Evolutionary conservation across 768 basidiomycete genomes (phyloP).

Genomic region (Agaricus blazei): DNA sequence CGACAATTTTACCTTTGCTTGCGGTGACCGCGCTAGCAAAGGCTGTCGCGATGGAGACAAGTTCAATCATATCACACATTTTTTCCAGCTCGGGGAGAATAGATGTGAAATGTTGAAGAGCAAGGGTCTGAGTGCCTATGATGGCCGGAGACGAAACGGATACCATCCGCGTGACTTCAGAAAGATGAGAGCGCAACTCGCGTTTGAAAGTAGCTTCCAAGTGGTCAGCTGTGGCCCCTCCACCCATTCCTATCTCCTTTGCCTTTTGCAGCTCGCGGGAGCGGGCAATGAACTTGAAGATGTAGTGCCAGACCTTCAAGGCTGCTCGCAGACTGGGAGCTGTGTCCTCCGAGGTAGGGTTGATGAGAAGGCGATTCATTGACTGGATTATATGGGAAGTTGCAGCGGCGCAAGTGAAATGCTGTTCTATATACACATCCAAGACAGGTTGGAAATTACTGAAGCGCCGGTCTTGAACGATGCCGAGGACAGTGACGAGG

Average conservation of each 20-base stretch:
- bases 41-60: constrained; percentile 80
- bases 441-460: constrained; percentile 92
- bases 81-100: constrained; percentile 84
- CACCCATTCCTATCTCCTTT: constrained; percentile 73
- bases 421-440: constrained; percentile 88
- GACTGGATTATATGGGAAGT: constrained; percentile 83
- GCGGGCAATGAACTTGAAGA: constrained; percentile 93
- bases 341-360: constrained; percentile 66
- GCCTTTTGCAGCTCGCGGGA: constrained; percentile 83
- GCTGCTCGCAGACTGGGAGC: constrained; percentile 82
- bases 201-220: constrained; percentile 81
- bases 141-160: constrained; percentile 69
- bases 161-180: constrained; percentile 89
- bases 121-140: constrained; percentile 94
- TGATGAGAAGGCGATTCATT: constrained; percentile 75
- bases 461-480: constrained; percentile 91
- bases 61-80: constrained; percentile 75
- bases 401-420: constrained; percentile 78
- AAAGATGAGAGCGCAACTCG: constrained; percentile 72
- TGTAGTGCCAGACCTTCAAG: constrained; percentile 94
- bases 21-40: constrained; percentile 82
- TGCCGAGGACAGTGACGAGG: constrained; percentile 85
- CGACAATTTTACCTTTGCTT: constrained; percentile 80
- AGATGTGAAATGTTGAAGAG: constrained; percentile 88
- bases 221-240: constrained; percentile 80